These are phyloP conservation scores for Phytophthora syringae DNA, from an alignment of 352 stramenopile genomes.

Conservation along the genomic window DNA sequence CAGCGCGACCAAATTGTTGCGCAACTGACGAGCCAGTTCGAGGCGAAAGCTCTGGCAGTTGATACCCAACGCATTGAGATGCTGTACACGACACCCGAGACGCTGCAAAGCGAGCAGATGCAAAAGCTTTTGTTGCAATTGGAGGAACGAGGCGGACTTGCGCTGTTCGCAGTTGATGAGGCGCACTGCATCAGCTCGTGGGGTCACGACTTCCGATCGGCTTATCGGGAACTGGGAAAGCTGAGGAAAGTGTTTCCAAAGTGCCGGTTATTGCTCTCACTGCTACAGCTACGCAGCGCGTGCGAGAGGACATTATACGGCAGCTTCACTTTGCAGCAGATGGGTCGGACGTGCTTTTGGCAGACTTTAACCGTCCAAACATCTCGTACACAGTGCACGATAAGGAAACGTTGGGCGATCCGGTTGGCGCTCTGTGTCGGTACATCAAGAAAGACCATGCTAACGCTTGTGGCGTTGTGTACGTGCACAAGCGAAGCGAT, in stretches of 20 bases:
- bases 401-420: slow-evolving; percentile 56
- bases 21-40: slow-evolving; percentile 33
- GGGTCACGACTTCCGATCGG: slow-evolving; percentile 90
- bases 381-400: slow-evolving; percentile 62
- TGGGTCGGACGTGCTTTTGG: no score
- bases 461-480: slow-evolving; percentile 47
- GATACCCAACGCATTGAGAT: slow-evolving; percentile 49
- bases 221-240: slow-evolving; percentile 55
- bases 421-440: slow-evolving; percentile 39
- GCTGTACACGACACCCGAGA: slow-evolving; percentile 91
- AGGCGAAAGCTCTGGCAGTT: background rate
- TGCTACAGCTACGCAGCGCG: no score
- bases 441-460: slow-evolving; percentile 54
- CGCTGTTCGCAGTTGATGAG: slow-evolving; percentile 88
- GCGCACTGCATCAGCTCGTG: slow-evolving; percentile 94
- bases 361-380: no score
- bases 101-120: slow-evolving; percentile 66
- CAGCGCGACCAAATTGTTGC: slow-evolving; percentile 39
- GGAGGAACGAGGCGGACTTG: slow-evolving; percentile 30
- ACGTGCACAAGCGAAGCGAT: slow-evolving; percentile 64
- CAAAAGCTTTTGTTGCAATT: slow-evolving; percentile 45
- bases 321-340: no score
- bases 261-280: no score
- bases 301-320: no score
- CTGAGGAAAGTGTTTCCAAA: slow-evolving; percentile 40